Percentiles rank a stretch among this genome's conserved stretches.
Conservation (phyloP, 495 filamentous ascomycete species). For the Tuber umbilicatum region DNA sequence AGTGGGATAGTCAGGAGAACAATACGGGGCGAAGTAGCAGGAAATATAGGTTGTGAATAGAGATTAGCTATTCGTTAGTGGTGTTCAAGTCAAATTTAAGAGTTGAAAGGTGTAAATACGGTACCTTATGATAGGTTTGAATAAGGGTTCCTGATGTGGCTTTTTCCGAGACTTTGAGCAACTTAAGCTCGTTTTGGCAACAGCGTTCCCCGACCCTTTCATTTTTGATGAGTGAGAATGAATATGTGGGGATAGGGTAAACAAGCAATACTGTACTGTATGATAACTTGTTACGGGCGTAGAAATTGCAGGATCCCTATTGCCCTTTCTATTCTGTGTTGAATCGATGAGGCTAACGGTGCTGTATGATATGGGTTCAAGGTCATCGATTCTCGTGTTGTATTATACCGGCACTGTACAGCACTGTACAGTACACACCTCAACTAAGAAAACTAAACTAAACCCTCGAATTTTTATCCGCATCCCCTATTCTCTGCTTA, state of each 20-base stretch:
- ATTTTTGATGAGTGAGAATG: neutral
- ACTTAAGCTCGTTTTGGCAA: neutral
- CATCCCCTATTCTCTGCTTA: neutral
- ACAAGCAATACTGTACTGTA: neutral
- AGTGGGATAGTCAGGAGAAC: neutral
- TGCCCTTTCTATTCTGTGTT: neutral
- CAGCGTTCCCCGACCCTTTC: neutral
- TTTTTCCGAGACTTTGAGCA: neutral
- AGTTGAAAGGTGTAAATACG: neutral
- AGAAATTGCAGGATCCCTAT: neutral
- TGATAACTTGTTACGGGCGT: neutral
- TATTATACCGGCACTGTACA: too few relatives aligned
- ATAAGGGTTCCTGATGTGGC: neutral
- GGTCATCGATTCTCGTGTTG: neutral
- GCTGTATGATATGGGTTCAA: neutral
- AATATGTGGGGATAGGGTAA: neutral
- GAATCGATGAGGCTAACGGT: neutral
- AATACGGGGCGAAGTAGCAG: neutral
- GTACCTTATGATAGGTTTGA: too few relatives aligned
- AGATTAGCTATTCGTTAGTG: neutral
- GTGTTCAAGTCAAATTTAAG: neutral
- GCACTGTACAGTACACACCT: neutral
- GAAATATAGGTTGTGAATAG: neutral
- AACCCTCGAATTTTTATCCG: neutral
- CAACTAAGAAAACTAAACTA: neutral